Conservation (phyloP, 1,284 basidiomycete species). For the Cystobasidium sp. region DNA sequence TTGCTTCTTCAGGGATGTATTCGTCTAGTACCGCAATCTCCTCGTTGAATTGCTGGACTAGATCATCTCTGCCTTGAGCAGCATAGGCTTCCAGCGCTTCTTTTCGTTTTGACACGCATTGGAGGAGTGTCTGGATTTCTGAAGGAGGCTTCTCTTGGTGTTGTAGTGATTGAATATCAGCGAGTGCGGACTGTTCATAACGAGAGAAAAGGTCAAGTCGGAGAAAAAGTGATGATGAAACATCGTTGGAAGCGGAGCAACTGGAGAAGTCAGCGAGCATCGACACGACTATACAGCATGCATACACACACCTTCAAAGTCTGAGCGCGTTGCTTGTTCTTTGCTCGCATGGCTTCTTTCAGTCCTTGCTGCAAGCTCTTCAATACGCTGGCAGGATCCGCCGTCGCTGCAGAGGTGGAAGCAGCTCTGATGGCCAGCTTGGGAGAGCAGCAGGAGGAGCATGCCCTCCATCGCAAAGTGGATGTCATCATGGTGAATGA, state of each 20-base stretch:
- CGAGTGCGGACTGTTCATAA: slow-evolving; percentile 30
- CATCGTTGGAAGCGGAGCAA: too few species aligned
- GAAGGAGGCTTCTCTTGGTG: slow-evolving; percentile 40
- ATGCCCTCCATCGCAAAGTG: slow-evolving; percentile 2
- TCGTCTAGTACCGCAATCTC: slow-evolving; percentile 37
- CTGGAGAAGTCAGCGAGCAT: too few species aligned
- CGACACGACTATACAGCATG: too few species aligned
- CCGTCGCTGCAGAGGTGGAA: slow-evolving; percentile 1
- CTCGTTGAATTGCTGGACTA: slow-evolving; percentile 28
- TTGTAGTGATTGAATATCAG: slow-evolving; percentile 40
- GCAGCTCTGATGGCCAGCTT: slow-evolving; percentile 3
- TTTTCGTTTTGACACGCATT: slow-evolving; percentile 27
- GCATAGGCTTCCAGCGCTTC: slow-evolving; percentile 34
- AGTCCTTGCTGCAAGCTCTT: slow-evolving; percentile 27
- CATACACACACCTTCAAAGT: slow-evolving; percentile 31
- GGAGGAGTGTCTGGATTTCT: slow-evolving; percentile 34
- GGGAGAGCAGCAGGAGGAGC: slow-evolving; percentile 12
- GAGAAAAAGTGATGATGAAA: not conserved
- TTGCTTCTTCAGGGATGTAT: slow-evolving; percentile 41
- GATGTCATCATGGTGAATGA: slow-evolving; percentile 2
- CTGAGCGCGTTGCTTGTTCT: slow-evolving; percentile 28
- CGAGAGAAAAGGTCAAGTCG: not conserved
- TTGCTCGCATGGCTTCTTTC: slow-evolving; percentile 40
- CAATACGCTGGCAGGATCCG: slow-evolving; percentile 11
- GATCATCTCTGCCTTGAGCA: slow-evolving; percentile 23